These are phyloP conservation scores for Helotiales sp. DNA, from an alignment of 2,329 filamentous ascomycete genomes.

Conservation along the genomic window DNA sequence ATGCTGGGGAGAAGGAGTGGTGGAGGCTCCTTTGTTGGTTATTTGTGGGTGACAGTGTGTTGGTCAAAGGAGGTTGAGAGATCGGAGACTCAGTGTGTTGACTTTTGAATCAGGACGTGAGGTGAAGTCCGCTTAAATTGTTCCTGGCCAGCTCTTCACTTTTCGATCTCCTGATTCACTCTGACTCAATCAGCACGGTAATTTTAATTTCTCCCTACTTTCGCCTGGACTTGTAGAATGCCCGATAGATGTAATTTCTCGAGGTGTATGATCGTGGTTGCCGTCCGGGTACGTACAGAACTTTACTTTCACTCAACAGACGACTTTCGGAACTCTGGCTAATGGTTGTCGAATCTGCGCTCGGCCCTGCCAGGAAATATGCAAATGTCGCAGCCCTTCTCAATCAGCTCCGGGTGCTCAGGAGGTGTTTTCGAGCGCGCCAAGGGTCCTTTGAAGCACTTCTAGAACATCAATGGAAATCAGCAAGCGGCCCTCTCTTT, in stretches of 20 bases:
- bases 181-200: slow-evolving; percentile 7
- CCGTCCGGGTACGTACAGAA: slow-evolving; percentile 6
- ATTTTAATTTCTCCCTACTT: slow-evolving; percentile 5
- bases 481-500: slow-evolving; percentile 22
- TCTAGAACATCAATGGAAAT: slow-evolving; percentile 25
- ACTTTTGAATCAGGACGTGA: not conserved
- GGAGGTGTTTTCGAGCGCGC: slow-evolving; percentile 17
- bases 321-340: not conserved
- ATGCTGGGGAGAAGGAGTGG: not conserved
- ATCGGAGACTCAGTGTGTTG: not conserved
- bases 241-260: not conserved
- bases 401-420: slow-evolving; percentile 25
- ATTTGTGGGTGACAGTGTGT: not conserved
- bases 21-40: slow-evolving; percentile 15
- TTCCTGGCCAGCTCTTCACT: not conserved
- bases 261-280: slow-evolving; percentile 1
- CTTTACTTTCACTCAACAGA: not conserved
- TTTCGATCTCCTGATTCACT: slow-evolving; percentile 2
- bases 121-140: not conserved
- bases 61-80: not conserved
- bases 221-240: not conserved
- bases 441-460: slow-evolving; percentile 18
- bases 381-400: slow-evolving; percentile 37
- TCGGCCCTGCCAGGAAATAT: slow-evolving; percentile 37
- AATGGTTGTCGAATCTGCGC: slow-evolving; percentile 28